phyloP scores from a whole-genome alignment of 1,139 yeast species.

The Geotrichum candidum region DNA sequence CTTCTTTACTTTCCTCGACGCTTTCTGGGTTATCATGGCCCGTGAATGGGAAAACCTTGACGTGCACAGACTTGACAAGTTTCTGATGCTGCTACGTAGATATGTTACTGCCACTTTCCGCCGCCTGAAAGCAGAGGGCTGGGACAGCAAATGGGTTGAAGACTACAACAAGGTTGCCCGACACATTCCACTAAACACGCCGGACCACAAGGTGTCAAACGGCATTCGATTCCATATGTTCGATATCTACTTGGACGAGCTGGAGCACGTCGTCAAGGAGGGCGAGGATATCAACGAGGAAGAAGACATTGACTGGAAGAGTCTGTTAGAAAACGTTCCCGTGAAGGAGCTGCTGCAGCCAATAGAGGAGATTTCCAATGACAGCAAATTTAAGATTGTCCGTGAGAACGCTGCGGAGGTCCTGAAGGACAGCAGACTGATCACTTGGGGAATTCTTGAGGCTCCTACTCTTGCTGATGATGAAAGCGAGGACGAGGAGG shows the following conservation, averaged over 20 bases:
- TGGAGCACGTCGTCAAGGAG: conserved; percentile 58
- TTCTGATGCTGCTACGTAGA: conserved; percentile 71
- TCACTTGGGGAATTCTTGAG: conserved; percentile 56
- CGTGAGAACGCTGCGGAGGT: conserved; percentile 66
- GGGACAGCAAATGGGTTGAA: conserved; percentile 50
- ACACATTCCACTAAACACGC: conserved; percentile 33
- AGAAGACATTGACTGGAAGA: conserved; percentile 23
- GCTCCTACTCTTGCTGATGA: conserved; percentile 31
- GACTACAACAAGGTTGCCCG: conserved; percentile 43
- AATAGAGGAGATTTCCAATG: conserved; percentile 47
- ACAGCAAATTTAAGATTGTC: conserved; percentile 55
- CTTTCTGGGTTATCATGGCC: conserved; percentile 77
- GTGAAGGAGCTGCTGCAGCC: conserved; percentile 51
- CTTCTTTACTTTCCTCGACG: conserved; percentile 51
- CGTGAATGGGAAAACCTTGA: conserved; percentile 84
- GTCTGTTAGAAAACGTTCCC: conserved; percentile 47
- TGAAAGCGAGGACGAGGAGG: conserved; percentile 38
- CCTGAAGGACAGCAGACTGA: conserved; percentile 56
- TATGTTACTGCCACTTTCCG: conserved; percentile 60
- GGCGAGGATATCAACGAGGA: conserved; percentile 25
- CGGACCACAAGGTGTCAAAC: conserved; percentile 49
- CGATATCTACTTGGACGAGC: conserved; percentile 80
- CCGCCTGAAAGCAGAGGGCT: conserved; percentile 48
- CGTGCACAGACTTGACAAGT: conserved; percentile 75
- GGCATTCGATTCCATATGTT: conserved; percentile 82